Base-by-base conservation (phyloP, 2,329 filamentous ascomycete genomes). In the Chaetomium olivaceum region DNA sequence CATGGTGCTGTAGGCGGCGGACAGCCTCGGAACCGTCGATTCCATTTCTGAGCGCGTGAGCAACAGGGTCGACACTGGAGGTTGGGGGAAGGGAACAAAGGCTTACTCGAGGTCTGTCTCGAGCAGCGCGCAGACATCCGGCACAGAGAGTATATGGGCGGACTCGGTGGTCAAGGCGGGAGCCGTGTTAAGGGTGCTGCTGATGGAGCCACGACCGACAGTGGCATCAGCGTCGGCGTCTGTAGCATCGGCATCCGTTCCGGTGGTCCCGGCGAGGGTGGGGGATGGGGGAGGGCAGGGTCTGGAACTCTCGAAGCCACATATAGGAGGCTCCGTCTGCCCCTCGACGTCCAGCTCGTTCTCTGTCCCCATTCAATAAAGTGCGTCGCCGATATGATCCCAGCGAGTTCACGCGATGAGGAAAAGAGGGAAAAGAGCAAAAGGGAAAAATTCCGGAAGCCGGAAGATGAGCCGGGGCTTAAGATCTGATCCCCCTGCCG, bases 1-100 rank as follows among this genome's bases (percentile, higher is more conserved):
- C 90, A 84, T 91, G 81, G 75, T 83, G 82, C 76, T 79, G 78
- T 74, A 91, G 83, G 76, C 89, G 89, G 80, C 81, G 81, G 77
- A 84, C 82, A 69, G 89, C 89, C 76, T 91, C 88, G 71, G 80
- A 75, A 73, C 77, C 78, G 75, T 81, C 83, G 79, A 92, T 82
- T 74, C 89, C 89, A 88, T 89, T 70, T 64, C 71, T 72, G 61
- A 1, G 46, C 11, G 29, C 21, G 63, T 65, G 25, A 70, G 65
- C 39, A 43, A 43, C 50, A 21, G 50, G 55, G 25, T n/a, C 23
- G 16, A 12, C 16, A 16, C 5, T 23, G 50, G 36, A 25, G 9
- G 33, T 36, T 36, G 3, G 33, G 12, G 19, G 39, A 29, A 25
- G 12, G 64, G 50, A 31, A 50, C 7, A 39, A 36, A 23, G 63